A percentile compares a stretch with the other conserved stretches of the same genome.
Conservation (phyloP, 352 stramenopile genomes). For the Phytophthora boehmeriae region DNA sequence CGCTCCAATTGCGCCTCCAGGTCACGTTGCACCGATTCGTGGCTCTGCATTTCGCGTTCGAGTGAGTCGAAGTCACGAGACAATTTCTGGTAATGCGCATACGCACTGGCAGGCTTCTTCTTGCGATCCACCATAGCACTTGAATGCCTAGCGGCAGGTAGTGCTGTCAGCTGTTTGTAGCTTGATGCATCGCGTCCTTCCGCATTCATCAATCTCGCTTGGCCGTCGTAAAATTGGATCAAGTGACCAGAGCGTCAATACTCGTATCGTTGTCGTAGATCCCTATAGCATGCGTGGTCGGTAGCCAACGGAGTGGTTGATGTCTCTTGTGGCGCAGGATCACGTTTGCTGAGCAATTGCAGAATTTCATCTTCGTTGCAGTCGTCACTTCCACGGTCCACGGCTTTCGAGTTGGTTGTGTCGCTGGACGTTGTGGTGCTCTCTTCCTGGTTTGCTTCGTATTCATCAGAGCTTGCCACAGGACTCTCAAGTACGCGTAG, state of each 20-base stretch:
- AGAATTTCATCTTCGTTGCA: conserved; percentile 25
- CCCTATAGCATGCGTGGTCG: background rate
- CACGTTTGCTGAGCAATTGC: conserved; percentile 19
- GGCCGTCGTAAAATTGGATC: conserved; percentile 24
- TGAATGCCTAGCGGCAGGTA: background rate
- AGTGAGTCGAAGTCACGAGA: conserved; percentile 51
- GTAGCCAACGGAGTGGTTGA: conserved; percentile 2
- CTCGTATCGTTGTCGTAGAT: conserved; percentile 2
- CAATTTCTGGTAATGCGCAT: conserved; percentile 63
- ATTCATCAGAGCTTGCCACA: conserved; percentile 8
- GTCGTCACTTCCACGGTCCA: conserved; percentile 17
- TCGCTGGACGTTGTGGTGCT: conserved; percentile 9
- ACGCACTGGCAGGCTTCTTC: conserved; percentile 37
- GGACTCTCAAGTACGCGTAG: conserved; percentile 27
- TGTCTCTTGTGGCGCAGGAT: conserved; percentile 8
- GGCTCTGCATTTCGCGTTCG: conserved; percentile 47
- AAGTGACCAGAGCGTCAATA: background rate
- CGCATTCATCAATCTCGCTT: conserved; percentile 11
- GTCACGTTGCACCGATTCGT: conserved; percentile 27
- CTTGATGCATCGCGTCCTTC: conserved; percentile 5
- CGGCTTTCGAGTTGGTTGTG: conserved; percentile 6
- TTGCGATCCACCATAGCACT: conserved; percentile 5
- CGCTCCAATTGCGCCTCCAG: conserved; percentile 32
- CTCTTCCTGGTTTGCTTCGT: conserved; percentile 26
- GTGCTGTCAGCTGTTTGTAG: background rate